A percentile compares a stretch with the other conserved stretches of the same genome.
These are phyloP conservation scores for Arthroderma sp. DNA, from an alignment of 2,329 filamentous ascomycete species.

Conservation along the genomic window DNA sequence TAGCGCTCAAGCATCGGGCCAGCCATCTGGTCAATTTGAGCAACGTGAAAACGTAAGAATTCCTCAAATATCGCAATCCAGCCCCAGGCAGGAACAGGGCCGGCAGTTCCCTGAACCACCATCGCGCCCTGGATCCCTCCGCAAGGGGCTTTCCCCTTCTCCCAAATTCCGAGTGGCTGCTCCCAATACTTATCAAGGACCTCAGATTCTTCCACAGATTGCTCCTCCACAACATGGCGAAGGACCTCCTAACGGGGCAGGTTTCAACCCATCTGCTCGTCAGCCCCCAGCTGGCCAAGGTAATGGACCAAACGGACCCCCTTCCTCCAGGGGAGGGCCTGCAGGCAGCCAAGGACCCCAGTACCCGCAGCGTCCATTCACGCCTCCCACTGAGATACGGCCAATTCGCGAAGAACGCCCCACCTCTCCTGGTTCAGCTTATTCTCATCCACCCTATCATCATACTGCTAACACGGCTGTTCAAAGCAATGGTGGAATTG, in stretches of 20 bases:
- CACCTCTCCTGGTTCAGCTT: slow-evolving; percentile 80
- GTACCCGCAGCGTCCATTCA: slow-evolving; percentile 60
- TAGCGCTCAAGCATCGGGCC: slow-evolving; percentile 39
- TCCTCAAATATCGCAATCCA: slow-evolving; percentile 57
- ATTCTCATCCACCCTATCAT: slow-evolving; percentile 67
- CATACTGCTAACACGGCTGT: slow-evolving; percentile 50
- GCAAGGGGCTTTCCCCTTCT: slow-evolving; percentile 44
- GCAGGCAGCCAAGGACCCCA: slow-evolving; percentile 49
- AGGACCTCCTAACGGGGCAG: slow-evolving; percentile 13
- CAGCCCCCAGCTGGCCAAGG: slow-evolving; percentile 34
- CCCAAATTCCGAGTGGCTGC: slow-evolving; percentile 44
- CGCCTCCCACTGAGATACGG: slow-evolving; percentile 71
- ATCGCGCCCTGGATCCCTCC: slow-evolving; percentile 39
- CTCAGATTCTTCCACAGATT: slow-evolving; percentile 40
- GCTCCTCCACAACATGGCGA: slow-evolving; percentile 32
- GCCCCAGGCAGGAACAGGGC: slow-evolving; percentile 60
- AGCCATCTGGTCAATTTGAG: slow-evolving; percentile 59
- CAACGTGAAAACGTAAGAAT: slow-evolving; percentile 59
- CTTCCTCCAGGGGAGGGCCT: slow-evolving; percentile 18
- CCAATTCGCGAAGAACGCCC: slow-evolving; percentile 72
- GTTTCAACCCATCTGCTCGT: slow-evolving; percentile 22
- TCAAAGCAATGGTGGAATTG: slow-evolving; percentile 39
- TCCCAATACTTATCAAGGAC: slow-evolving; percentile 37
- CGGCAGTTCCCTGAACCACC: slow-evolving; percentile 55
- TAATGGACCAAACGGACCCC: slow-evolving; percentile 5